These are phyloP conservation scores for Fusarium sp. DNA, from an alignment of 2,329 filamentous ascomycete species.

Conservation along the genomic window DNA sequence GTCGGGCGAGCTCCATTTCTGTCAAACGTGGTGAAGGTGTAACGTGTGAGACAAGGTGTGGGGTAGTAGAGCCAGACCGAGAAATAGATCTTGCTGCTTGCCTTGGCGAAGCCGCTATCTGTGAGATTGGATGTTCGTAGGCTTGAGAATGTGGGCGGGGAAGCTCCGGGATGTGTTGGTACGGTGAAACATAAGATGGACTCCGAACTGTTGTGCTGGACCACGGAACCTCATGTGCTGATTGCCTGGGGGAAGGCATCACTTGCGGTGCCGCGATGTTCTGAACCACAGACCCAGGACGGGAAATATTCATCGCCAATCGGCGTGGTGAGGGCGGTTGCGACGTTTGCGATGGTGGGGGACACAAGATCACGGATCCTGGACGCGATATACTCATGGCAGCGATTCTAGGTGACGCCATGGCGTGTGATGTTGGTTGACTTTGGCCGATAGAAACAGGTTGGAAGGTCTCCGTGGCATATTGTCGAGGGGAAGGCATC, in stretches of 20 bases:
- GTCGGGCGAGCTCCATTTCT: background rate
- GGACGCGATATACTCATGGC: constrained; percentile 1
- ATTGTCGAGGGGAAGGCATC: background rate
- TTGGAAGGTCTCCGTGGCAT: background rate
- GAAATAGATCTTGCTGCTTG: background rate
- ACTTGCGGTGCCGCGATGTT: background rate
- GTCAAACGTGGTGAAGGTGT: background rate
- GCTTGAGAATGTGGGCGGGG: background rate
- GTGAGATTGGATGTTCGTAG: background rate
- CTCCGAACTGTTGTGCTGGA: background rate
- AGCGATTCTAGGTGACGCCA: background rate
- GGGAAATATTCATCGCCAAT: background rate
- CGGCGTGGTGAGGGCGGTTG: background rate
- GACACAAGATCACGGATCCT: background rate
- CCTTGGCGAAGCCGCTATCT: background rate
- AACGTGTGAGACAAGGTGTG: background rate
- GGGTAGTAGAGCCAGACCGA: background rate
- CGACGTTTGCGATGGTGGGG: background rate
- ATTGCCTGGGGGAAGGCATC: background rate
- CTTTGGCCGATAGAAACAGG: background rate
- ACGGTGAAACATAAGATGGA: background rate
- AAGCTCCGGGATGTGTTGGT: background rate
- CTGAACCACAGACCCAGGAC: background rate
- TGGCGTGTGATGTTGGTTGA: background rate
- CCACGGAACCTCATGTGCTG: background rate